These are phyloP conservation scores for Tylopilus cervinicoccineus DNA, from an alignment of 768 basidiomycete species.

Conservation along the genomic window DNA sequence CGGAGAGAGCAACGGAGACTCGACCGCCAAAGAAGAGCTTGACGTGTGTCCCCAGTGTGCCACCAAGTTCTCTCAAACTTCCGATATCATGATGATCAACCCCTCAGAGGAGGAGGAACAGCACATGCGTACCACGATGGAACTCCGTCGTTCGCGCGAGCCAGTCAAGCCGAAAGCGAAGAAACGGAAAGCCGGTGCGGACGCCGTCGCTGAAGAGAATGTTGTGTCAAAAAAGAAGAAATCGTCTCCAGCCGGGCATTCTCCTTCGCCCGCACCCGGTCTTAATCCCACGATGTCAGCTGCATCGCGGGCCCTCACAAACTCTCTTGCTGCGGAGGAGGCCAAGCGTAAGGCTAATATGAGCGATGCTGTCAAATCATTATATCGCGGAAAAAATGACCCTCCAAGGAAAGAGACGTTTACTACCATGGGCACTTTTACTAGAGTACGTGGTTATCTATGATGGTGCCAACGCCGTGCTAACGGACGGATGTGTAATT, in stretches of 20 bases:
- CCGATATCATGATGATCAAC: slow-evolving; percentile 64
- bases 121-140: slow-evolving; percentile 53
- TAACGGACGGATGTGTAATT: slow-evolving; percentile 6
- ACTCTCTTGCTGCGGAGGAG: slow-evolving; percentile 76
- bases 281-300: slow-evolving; percentile 49
- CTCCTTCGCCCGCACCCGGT: slow-evolving; percentile 27
- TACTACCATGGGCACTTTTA: slow-evolving; percentile 91
- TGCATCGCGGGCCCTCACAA: slow-evolving; percentile 62
- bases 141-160: slow-evolving; percentile 51
- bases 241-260: slow-evolving; percentile 5
- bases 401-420: slow-evolving; percentile 76
- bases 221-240: slow-evolving; percentile 44
- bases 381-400: slow-evolving; percentile 60
- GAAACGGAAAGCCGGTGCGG: slow-evolving; percentile 58
- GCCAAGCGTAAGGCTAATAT: slow-evolving; percentile 77
- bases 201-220: slow-evolving; percentile 23
- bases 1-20: slow-evolving; percentile 25
- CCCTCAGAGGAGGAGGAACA: slow-evolving; percentile 65
- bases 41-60: slow-evolving; percentile 77
- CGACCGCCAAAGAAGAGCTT: slow-evolving; percentile 32
- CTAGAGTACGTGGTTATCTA: slow-evolving; percentile 56
- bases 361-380: slow-evolving; percentile 81
- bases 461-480: neutral
- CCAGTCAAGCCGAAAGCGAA: slow-evolving; percentile 48
- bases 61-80: slow-evolving; percentile 54